Evolutionary conservation across 768 basidiomycete species (phyloP).

Genomic region (Naematelia encephala): DNA sequence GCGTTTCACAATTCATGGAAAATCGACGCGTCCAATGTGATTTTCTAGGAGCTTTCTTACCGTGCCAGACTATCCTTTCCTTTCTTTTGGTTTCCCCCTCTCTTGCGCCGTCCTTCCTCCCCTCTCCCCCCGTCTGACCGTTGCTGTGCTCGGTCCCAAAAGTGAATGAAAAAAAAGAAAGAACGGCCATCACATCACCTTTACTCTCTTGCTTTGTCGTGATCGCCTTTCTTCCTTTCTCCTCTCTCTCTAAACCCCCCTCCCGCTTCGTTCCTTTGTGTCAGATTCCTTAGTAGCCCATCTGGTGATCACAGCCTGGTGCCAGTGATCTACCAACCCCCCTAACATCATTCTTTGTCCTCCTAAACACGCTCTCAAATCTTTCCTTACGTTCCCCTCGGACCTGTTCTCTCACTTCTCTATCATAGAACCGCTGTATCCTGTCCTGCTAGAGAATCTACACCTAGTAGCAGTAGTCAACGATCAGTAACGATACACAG

Average conservation of each 20-base stretch:
- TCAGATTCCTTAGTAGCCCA: background rate
- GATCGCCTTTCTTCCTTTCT: too few species aligned
- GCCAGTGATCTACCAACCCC: background rate
- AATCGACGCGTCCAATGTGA: background rate
- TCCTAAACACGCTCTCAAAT: background rate
- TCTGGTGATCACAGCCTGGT: background rate
- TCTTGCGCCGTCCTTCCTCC: background rate
- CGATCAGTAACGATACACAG: background rate
- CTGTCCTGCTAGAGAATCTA: too few species aligned
- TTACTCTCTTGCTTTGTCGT: too few species aligned
- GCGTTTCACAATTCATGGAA: background rate
- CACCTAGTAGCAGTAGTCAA: background rate
- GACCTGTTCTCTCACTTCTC: too few species aligned
- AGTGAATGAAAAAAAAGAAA: too few species aligned
- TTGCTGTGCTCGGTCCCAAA: too few species aligned
- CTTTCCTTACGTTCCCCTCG: too few species aligned
- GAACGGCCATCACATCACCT: too few species aligned
- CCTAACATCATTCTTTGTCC: background rate
- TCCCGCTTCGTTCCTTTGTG: background rate
- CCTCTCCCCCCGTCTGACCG: background rate
- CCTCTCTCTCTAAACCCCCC: background rate
- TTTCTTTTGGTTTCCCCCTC: background rate
- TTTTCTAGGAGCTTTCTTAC: too few species aligned
- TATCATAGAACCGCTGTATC: too few species aligned
- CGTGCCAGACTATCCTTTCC: background rate